Conservation (phyloP, 305 asterid species). For the Plantago coronopus region DNA sequence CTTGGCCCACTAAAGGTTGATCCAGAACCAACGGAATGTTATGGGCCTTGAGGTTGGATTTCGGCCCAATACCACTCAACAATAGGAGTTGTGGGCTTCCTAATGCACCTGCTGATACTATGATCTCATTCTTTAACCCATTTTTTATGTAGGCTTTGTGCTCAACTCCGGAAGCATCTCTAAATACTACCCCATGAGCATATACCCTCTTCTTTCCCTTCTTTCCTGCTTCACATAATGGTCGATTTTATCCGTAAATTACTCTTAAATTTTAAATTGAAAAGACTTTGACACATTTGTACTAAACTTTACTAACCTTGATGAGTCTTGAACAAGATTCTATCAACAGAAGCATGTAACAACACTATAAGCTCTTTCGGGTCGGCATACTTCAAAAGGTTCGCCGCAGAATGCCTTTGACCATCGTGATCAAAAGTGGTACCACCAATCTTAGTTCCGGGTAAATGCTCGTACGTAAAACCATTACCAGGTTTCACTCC, state of each 20-base stretch:
- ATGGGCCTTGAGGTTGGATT: slow-evolving; percentile 45
- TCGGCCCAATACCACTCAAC: slow-evolving; percentile 83
- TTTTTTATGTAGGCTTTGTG: slow-evolving; percentile 58
- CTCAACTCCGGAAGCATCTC: slow-evolving; percentile 48
- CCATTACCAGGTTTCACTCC: slow-evolving; percentile 71
- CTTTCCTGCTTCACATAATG: neutral
- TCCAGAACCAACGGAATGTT: slow-evolving; percentile 46
- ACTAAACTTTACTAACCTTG: no score
- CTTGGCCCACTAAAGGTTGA: slow-evolving; percentile 72
- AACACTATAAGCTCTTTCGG: slow-evolving; percentile 52
- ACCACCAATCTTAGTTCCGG: slow-evolving; percentile 83
- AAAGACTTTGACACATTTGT: no score
- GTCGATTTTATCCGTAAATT: no score
- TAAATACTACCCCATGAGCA: slow-evolving; percentile 66
- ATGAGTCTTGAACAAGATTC: no score
- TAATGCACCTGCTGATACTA: slow-evolving; percentile 70
- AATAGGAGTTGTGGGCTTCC: slow-evolving; percentile 90
- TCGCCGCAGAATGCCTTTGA: slow-evolving; percentile 67
- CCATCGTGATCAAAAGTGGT: slow-evolving; percentile 65
- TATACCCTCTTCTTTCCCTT: slow-evolving; percentile 44
- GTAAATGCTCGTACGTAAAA: slow-evolving; percentile 70
- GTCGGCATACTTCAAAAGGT: slow-evolving; percentile 64
- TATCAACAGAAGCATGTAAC: slow-evolving; percentile 65
- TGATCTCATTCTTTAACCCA: slow-evolving; percentile 55
- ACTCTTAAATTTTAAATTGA: neutral